These are phyloP conservation scores for Hyphodiscus hymeniophilus DNA, from an alignment of 495 filamentous ascomycete genomes.

Conservation along the genomic window DNA sequence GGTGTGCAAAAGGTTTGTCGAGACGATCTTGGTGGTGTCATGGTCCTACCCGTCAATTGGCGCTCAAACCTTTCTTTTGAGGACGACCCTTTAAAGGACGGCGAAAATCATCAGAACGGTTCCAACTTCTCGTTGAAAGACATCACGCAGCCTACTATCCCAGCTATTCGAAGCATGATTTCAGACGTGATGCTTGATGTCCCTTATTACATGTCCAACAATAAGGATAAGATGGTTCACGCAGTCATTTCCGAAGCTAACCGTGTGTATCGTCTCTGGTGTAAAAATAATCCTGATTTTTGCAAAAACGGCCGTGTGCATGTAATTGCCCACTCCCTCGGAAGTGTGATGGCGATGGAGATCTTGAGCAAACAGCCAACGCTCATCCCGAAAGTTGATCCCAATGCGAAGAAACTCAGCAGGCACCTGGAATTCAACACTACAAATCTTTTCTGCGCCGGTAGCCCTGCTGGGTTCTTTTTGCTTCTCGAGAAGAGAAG, in stretches of 20 bases:
- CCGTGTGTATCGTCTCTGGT: slow-evolving; percentile 88
- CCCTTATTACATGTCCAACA: slow-evolving; percentile 92
- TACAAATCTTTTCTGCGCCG: slow-evolving; percentile 77
- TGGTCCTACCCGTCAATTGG: slow-evolving; percentile 70
- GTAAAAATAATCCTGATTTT: slow-evolving; percentile 82
- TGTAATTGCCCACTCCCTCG: slow-evolving; percentile 86
- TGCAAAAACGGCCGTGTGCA: slow-evolving; percentile 75
- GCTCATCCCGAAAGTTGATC: slow-evolving; percentile 41
- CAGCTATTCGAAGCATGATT: slow-evolving; percentile 80
- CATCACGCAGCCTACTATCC: slow-evolving; percentile 86
- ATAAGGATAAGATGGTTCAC: slow-evolving; percentile 88
- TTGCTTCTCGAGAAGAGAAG: slow-evolving; percentile 75
- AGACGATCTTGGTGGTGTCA: slow-evolving; percentile 49
- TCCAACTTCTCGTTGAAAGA: slow-evolving; percentile 69
- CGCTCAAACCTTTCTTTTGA: slow-evolving; percentile 78
- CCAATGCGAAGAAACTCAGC: slow-evolving; percentile 39
- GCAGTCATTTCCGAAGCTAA: slow-evolving; percentile 91
- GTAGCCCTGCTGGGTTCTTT: slow-evolving; percentile 93
- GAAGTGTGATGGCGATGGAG: slow-evolving; percentile 88
- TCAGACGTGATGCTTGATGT: slow-evolving; percentile 97
- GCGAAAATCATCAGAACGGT: slow-evolving; percentile 40
- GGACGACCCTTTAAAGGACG: slow-evolving; percentile 47
- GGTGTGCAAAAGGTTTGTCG: slow-evolving; percentile 67
- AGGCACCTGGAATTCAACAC: slow-evolving; percentile 87
- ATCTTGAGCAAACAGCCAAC: slow-evolving; percentile 85